Evolutionary conservation across 23 red algal genomes (phyloP).

Genomic region (Gracilaria caudata): DNA sequence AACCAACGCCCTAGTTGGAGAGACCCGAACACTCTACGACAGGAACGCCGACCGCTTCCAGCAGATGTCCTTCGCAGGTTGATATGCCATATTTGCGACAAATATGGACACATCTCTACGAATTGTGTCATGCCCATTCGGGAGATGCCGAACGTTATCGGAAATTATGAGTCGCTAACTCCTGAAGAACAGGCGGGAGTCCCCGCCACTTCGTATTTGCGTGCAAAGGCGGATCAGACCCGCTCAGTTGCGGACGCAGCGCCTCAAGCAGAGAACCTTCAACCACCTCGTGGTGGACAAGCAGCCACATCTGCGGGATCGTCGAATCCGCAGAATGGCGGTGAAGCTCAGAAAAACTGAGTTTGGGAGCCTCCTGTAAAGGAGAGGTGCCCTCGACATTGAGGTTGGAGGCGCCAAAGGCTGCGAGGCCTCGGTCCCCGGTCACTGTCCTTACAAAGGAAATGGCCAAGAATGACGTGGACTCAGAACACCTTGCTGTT

Average conservation of each 20-base stretch:
- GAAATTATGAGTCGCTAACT: conserved; percentile 1
- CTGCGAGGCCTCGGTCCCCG: background rate
- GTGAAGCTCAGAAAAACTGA: background rate
- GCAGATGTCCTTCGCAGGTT: background rate
- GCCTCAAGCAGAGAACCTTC: background rate
- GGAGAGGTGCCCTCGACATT: background rate
- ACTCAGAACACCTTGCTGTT: background rate
- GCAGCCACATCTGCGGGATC: too few species aligned
- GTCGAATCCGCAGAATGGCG: background rate
- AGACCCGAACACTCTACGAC: background rate
- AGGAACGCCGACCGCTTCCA: background rate
- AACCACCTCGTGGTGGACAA: background rate
- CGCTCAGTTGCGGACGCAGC: too few species aligned
- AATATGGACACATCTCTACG: conserved; percentile 10
- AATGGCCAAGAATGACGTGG: background rate
- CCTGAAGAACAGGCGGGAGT: background rate
- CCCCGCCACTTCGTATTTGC: background rate
- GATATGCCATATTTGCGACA: conserved; percentile 37
- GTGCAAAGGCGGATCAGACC: background rate
- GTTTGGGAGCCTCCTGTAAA: background rate
- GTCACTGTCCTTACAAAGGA: conserved; percentile 28
- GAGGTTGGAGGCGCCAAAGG: background rate
- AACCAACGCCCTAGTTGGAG: background rate
- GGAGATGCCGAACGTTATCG: background rate
- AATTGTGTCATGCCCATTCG: background rate